Evolutionary conservation across 2,329 filamentous ascomycete species (phyloP).

Genomic region (Emmonsia crescens): DNA sequence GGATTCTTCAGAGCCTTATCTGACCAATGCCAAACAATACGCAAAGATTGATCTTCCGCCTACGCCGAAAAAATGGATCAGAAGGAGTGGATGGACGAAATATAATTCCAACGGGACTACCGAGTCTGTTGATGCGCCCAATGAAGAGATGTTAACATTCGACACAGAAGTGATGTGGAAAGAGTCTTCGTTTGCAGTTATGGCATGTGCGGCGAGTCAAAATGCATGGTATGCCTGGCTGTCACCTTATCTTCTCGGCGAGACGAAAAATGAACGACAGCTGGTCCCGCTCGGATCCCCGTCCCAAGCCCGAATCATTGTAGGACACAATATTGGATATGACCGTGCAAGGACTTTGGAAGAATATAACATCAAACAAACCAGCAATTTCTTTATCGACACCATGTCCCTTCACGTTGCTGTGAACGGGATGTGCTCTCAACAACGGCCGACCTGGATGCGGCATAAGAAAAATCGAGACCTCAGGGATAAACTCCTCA

Average conservation of each 20-base stretch:
- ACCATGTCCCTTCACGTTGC: conserved; percentile 98
- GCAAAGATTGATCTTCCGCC: conserved; percentile 48
- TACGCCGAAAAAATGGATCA: conserved; percentile 62
- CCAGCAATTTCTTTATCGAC: conserved; percentile 78
- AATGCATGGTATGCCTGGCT: conserved; percentile 96
- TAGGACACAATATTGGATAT: conserved; percentile 94
- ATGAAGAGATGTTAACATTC: conserved; percentile 76
- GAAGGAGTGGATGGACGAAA: conserved; percentile 83
- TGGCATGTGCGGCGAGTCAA: conserved; percentile 86
- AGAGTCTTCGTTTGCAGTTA: conserved; percentile 81
- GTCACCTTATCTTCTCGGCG: conserved; percentile 84
- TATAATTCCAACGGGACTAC: conserved; percentile 64
- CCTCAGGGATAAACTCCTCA: conserved; percentile 65
- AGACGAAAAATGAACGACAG: conserved; percentile 66
- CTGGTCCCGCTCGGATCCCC: conserved; percentile 79
- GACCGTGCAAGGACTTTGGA: conserved; percentile 80
- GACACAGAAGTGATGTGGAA: conserved; percentile 98
- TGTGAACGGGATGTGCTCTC: conserved; percentile 97
- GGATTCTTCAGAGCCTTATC: conserved; percentile 76
- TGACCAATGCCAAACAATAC: conserved; percentile 65
- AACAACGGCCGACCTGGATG: conserved; percentile 94
- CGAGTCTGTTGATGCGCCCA: conserved; percentile 64
- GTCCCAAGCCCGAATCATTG: conserved; percentile 59
- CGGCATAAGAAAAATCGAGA: conserved; percentile 88
- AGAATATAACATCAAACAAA: conserved; percentile 77